phyloP scores from a whole-genome alignment of 2,329 filamentous ascomycete species.

The Waltergamsia citrina region DNA sequence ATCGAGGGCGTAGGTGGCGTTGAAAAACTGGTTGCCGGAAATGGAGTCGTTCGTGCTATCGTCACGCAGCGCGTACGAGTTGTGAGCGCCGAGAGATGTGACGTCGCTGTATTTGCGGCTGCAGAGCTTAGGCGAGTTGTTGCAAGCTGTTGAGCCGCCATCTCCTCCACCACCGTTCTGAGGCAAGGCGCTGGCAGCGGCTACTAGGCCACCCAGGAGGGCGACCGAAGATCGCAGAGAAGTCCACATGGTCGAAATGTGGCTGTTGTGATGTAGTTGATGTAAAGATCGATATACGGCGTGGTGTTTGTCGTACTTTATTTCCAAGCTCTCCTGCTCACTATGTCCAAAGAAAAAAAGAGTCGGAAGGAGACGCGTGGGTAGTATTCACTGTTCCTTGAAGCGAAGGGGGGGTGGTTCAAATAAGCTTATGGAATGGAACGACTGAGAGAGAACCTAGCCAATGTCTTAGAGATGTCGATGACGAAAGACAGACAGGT shows the following conservation, averaged over 20 bases:
- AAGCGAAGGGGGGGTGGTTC: no score
- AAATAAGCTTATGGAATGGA: no score
- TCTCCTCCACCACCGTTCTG: not conserved
- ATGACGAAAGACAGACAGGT: no score
- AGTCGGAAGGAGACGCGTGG: no score
- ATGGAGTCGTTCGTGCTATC: constrained; percentile 49
- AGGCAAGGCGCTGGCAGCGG: not conserved
- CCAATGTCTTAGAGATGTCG: no score
- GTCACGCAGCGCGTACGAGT: constrained; percentile 64
- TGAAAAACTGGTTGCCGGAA: constrained; percentile 65
- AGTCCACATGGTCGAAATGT: constrained; percentile 1
- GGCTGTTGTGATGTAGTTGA: no score
- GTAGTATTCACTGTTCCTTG: no score
- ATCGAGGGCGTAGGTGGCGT: constrained; percentile 60
- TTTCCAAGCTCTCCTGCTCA: no score
- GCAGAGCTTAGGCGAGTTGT: constrained; percentile 72
- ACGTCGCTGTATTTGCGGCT: constrained; percentile 62
- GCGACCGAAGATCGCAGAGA: not conserved
- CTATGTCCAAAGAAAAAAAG: no score
- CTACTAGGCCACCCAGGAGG: not conserved
- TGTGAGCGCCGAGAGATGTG: constrained; percentile 69
- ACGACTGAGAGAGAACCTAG: no score
- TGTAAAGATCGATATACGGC: no score
- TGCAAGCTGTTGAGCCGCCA: constrained; percentile 47
- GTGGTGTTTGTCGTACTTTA: no score